Conservation (phyloP, 78 protist species). For the Speleostelium caveatum region DNA sequence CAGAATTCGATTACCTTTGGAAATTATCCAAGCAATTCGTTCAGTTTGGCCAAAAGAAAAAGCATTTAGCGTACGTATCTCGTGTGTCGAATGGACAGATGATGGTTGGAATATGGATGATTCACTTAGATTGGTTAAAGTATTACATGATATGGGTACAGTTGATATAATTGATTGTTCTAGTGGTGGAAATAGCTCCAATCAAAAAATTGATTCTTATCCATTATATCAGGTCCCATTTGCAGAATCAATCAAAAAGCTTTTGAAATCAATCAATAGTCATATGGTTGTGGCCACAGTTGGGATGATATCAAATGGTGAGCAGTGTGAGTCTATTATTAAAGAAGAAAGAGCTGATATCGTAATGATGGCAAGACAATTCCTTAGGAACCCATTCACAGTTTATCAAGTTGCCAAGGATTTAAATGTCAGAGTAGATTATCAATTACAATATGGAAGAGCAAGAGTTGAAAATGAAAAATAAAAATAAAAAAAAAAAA, state of each 20-base stretch:
- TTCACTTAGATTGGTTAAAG: conserved; percentile 12
- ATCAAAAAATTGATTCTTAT: conserved; percentile 3
- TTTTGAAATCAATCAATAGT: too few relatives aligned
- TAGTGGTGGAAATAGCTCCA: conserved; percentile 32
- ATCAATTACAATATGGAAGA: too few relatives aligned
- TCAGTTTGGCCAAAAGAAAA: conserved; percentile 23
- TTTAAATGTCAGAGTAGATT: too few relatives aligned
- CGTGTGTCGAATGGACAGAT: conserved; percentile 35
- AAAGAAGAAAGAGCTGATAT: conserved; percentile 21
- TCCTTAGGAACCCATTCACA: conserved; percentile 41
- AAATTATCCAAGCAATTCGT: conserved; percentile 18
- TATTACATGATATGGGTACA: neutral
- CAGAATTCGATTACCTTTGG: conserved; percentile 81
- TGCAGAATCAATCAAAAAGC: conserved; percentile 30
- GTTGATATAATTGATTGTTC: conserved; percentile 58
- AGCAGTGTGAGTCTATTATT: conserved; percentile 14
- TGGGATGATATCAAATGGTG: conserved; percentile 40
- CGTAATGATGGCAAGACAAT: conserved; percentile 35
- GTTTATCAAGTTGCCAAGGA: too few relatives aligned
- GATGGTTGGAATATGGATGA: conserved; percentile 38
- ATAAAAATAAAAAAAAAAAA: too few relatives aligned
- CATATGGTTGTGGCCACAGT: conserved; percentile 6
- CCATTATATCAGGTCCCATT: conserved; percentile 58
- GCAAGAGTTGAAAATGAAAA: too few relatives aligned
- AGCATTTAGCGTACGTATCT: conserved; percentile 20